Evolutionary conservation across 345 rosid species (phyloP), one percentile per base, ranked within the genome.

Genomic region (Erucastrum elatum): DNA sequence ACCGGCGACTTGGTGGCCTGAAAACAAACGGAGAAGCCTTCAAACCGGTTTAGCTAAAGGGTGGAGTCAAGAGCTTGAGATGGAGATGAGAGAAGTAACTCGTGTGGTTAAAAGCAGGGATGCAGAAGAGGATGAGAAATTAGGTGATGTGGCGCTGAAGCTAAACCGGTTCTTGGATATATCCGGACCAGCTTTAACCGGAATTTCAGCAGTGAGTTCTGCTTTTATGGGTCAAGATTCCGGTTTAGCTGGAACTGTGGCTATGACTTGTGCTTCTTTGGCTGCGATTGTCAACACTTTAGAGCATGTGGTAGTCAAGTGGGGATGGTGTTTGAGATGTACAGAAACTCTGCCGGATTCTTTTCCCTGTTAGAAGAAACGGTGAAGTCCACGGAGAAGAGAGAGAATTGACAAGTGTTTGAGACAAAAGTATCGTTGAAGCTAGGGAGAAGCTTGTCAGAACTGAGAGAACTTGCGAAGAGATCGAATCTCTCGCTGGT

Each of bases 1-100:
- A 72, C 82, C 86, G 1, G 84, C 85, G 0, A 66, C 34, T 7
- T 78, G 85, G 87, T 80, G 88, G 88, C 85, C 87, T n/a, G 70
- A 79, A 62, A 74, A 34, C 30, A 62, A 79, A 27, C 30, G 0
- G 2, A 53, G 31, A 63, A 62, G 0, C 59, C n/a, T 67, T 16
- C 44, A 70, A 64, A 26, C 39, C 11, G 53, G 27, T 66, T 2
- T 49, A 2, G 16, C 11, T 0, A 81, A 83, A 0, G 83, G 82
- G 1, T 86, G 84, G 83, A 78, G 71, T 29, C 65, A 58, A 8
- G 81, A 79, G 9, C 75, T 77, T 1, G 87, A 88, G 68, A 37
- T 37, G 34, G 89, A 86, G 55, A 83, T 86, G 87, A 80, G 60
- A 72, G 87, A 83, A 12, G 69, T 88, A 0, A 71, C 75, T 15